Percentiles rank a stretch among this genome's conserved stretches.
Evolutionary conservation across 495 filamentous ascomycete genomes (phyloP).

Genomic region (Penicillium diatomitis): DNA sequence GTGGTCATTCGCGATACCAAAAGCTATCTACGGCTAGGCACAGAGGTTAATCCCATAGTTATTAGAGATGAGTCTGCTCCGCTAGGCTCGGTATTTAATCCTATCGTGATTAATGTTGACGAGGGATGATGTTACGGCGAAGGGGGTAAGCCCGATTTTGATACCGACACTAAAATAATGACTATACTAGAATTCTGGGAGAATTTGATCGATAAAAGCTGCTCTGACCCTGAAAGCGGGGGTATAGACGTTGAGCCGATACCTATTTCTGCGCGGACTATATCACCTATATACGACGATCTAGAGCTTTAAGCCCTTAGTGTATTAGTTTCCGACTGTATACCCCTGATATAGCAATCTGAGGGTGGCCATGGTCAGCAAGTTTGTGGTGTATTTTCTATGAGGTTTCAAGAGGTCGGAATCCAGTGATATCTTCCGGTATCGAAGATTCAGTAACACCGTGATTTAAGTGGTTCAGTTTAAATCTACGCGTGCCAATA

Average conservation of each 20-base stretch:
- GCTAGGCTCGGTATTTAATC: neutral
- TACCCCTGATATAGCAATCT: too few relatives aligned
- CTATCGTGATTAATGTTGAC: neutral
- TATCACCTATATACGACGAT: too few relatives aligned
- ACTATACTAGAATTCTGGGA: conserved; percentile 2
- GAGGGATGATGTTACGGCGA: neutral
- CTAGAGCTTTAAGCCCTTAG: too few relatives aligned
- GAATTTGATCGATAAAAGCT: neutral
- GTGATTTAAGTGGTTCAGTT: too few relatives aligned
- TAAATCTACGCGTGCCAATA: too few relatives aligned
- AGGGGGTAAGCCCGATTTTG: neutral
- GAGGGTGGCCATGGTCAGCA: too few relatives aligned
- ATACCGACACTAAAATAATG: neutral
- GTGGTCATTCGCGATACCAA: neutral
- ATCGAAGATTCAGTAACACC: too few relatives aligned
- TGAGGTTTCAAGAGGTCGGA: too few relatives aligned
- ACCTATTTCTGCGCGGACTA: neutral
- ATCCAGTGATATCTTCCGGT: too few relatives aligned
- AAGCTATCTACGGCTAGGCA: neutral
- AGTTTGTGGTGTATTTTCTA: too few relatives aligned
- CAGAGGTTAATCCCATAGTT: neutral
- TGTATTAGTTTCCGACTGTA: too few relatives aligned
- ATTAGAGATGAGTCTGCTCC: neutral
- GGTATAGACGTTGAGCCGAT: neutral
- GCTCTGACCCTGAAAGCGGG: neutral